Base-by-base conservation (phyloP, 257 asterid genomes). In the Solanum sejunctum region DNA sequence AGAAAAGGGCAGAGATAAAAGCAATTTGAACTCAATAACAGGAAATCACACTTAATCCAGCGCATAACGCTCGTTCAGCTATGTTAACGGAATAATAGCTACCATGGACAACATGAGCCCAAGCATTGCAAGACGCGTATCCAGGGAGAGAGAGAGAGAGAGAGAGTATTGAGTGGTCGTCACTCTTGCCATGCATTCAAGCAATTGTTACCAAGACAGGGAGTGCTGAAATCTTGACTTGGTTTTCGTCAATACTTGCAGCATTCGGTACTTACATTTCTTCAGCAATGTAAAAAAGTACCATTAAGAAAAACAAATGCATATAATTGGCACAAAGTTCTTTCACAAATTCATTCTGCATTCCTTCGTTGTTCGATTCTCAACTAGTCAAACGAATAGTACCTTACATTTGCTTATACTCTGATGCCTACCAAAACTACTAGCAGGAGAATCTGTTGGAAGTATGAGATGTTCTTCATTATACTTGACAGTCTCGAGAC, bases 401-500 rank as follows among this genome's bases (percentile, higher is more conserved):
- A 96, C 89, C 88, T 94, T 96, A 57, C 98, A 96, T 88, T 88
- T 92, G 85, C 84, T 88, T 81, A 93, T 72, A 69, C 83, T 91
- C 69, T 85, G 93, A 84, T 88, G 92, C 89, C 85, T 92, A 28
- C 99, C 99, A 49, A 86, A 86, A 86, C 98, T 94, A 83, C 90
- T 81, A 41, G 88, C 85, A 36, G 98, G 98, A 11, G 86, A 85
- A 78, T 85, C 95, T 1, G 83, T 39, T 39, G 96, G 98, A 86
- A 81, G 84, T 52, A 69, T 69, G 28, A 96, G 92, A 91, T 96
- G 99, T 77, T 96, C 95, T 67, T 92, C 91, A 10, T 89, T 90
- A 84, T 92, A 93, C 54, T 90, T 91, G 49, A 96, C 83, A 11
- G 84, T 86, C 41, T 77, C 85, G 49, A 93, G 97, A 81, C 89